These are phyloP conservation scores for Leucaena leucocephala DNA, from an alignment of 306 rosid species.

Conservation along the genomic window DNA sequence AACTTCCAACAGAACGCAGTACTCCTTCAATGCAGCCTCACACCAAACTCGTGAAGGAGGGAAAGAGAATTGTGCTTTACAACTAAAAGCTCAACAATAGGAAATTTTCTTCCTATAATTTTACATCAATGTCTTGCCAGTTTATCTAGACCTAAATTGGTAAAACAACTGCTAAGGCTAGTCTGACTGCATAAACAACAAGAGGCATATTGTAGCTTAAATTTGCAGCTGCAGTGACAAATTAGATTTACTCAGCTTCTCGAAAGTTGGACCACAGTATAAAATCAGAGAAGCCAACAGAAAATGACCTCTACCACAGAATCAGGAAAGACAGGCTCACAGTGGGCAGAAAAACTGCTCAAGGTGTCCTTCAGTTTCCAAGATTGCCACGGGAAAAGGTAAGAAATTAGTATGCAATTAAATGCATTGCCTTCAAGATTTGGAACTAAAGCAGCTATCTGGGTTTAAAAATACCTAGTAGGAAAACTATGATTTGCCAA, in stretches of 20 bases:
- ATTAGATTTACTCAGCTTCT: constrained; percentile 21
- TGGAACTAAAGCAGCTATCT: not conserved
- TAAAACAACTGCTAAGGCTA: not conserved
- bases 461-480: not conserved
- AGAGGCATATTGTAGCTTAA: not conserved
- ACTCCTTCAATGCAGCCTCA: constrained; percentile 27
- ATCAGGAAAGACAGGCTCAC: not conserved
- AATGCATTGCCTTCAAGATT: not conserved
- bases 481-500: not conserved
- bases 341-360: constrained; percentile 10
- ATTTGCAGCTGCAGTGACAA: constrained; percentile 1
- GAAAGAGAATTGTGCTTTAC: constrained; percentile 9
- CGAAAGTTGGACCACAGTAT: not conserved
- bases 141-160: constrained; percentile 6
- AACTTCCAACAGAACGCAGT: constrained; percentile 7
- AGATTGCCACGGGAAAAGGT: not conserved
- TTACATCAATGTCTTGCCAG: constrained; percentile 18
- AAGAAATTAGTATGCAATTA: not conserved
- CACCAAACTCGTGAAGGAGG: not conserved
- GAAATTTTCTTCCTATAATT: constrained; percentile 8
- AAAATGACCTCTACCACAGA: constrained; percentile 8
- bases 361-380: not conserved
- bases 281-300: not conserved
- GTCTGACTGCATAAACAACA: not conserved
- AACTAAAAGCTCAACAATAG: not conserved